Conservation (phyloP, 31 red algal species). For the Pterothamnion heteromorphum region DNA sequence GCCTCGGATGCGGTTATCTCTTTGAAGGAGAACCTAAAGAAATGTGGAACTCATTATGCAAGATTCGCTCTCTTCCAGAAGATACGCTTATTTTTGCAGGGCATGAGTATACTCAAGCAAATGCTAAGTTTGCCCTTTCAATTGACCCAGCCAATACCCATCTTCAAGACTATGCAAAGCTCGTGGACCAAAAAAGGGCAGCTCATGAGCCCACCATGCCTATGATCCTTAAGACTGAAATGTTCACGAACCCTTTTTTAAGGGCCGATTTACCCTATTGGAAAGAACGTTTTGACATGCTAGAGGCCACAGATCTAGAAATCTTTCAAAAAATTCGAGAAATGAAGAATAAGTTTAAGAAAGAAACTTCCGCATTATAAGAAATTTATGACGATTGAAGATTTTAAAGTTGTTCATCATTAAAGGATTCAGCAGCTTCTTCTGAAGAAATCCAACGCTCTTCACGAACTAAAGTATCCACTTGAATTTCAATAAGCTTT, state of each 20-base stretch:
- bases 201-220: slow-evolving; percentile 58
- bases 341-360: not conserved
- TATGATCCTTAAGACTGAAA: slow-evolving; percentile 51
- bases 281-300: not conserved
- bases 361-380: too few species aligned
- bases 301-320: not conserved
- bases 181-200: slow-evolving; percentile 21
- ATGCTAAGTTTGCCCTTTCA: slow-evolving; percentile 61
- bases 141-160: slow-evolving; percentile 59
- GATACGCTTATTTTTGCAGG: slow-evolving; percentile 66
- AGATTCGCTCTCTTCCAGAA: slow-evolving; percentile 50
- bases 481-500: too few species aligned
- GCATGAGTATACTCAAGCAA: slow-evolving; percentile 67
- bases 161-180: slow-evolving; percentile 44
- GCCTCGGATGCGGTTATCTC: slow-evolving; percentile 62
- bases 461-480: too few species aligned
- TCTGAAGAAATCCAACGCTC: too few species aligned
- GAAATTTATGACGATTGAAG: too few species aligned
- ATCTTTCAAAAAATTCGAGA: slow-evolving; percentile 1
- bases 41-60: slow-evolving; percentile 56
- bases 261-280: not conserved
- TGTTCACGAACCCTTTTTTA: slow-evolving; percentile 64
- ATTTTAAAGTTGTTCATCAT: too few species aligned
- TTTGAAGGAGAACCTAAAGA: slow-evolving; percentile 67
- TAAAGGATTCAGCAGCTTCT: too few species aligned